phyloP scores from a whole-genome alignment of 495 filamentous ascomycete genomes.

The Darksidea phi region DNA sequence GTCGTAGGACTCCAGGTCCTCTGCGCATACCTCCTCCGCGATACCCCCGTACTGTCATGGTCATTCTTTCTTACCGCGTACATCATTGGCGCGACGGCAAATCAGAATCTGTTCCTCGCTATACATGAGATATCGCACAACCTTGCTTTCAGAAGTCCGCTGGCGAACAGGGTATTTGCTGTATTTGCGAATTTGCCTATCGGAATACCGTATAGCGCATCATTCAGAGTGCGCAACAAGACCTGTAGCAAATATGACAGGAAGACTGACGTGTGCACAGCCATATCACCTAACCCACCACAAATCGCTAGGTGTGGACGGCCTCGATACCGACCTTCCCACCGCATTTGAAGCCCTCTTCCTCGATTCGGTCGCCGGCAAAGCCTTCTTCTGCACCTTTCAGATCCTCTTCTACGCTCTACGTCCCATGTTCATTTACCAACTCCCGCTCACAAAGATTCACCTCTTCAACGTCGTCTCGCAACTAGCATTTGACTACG shows the following conservation, averaged over 20 bases:
- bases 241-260: neutral
- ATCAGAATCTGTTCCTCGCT: slow-evolving; percentile 97
- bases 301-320: slow-evolving; percentile 96
- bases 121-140: slow-evolving; percentile 99
- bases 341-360: slow-evolving; percentile 89
- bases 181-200: slow-evolving; percentile 95
- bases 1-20: slow-evolving; percentile 81
- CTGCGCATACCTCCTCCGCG: slow-evolving; percentile 75
- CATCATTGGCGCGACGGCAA: slow-evolving; percentile 89
- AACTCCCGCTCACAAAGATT: slow-evolving; percentile 80
- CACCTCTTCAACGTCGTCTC: slow-evolving; percentile 75
- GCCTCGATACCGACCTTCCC: slow-evolving; percentile 93
- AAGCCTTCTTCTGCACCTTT: slow-evolving; percentile 99
- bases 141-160: slow-evolving; percentile 83
- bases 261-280: slow-evolving; percentile 43
- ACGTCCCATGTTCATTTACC: slow-evolving; percentile 94
- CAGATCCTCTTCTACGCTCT: slow-evolving; percentile 99
- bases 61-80: slow-evolving; percentile 84
- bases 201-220: slow-evolving; percentile 91
- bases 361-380: slow-evolving; percentile 93
- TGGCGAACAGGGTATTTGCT: slow-evolving; percentile 80
- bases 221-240: slow-evolving; percentile 67
- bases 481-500: slow-evolving; percentile 76
- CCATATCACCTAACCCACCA: slow-evolving; percentile 99
- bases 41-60: slow-evolving; percentile 78